A percentile compares a stretch with the other conserved stretches of the same genome.
Conservation (phyloP, 306 rosid species). For the Trifolium pratense region DNA sequence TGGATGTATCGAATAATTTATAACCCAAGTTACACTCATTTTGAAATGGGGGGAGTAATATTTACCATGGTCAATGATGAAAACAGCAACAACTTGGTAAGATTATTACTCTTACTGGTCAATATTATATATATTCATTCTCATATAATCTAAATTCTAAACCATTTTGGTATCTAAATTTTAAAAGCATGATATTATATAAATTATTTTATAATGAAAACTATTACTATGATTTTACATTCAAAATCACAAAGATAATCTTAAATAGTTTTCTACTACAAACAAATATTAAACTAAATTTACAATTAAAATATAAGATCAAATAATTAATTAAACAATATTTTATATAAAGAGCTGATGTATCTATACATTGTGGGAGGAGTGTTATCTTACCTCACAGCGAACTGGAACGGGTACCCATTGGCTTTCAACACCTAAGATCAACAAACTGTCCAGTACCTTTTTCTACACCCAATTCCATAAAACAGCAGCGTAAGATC, state of each 20-base stretch:
- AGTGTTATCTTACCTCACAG: constrained; percentile 63
- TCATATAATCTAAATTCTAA: no score
- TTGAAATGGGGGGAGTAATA: no score
- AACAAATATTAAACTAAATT: background rate
- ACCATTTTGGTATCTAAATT: no score
- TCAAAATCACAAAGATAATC: background rate
- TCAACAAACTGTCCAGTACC: constrained; percentile 74
- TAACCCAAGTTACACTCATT: background rate
- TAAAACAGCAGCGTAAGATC: constrained; percentile 42
- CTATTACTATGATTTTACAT: background rate
- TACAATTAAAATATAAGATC: background rate
- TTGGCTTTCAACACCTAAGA: constrained; percentile 91
- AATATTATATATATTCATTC: no score
- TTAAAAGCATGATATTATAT: background rate
- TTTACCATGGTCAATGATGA: no score
- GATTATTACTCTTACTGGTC: no score
- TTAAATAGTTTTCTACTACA: background rate
- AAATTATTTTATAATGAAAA: background rate
- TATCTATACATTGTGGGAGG: constrained; percentile 12
- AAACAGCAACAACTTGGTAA: no score
- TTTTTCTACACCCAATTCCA: constrained; percentile 66
- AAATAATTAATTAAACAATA: background rate
- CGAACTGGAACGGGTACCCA: constrained; percentile 93
- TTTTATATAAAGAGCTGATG: background rate
- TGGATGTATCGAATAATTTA: constrained; percentile 7